Evolutionary conservation across 371 early-diverging fungal genomes (phyloP).

Genomic region (Dichotomocladium elegans): DNA sequence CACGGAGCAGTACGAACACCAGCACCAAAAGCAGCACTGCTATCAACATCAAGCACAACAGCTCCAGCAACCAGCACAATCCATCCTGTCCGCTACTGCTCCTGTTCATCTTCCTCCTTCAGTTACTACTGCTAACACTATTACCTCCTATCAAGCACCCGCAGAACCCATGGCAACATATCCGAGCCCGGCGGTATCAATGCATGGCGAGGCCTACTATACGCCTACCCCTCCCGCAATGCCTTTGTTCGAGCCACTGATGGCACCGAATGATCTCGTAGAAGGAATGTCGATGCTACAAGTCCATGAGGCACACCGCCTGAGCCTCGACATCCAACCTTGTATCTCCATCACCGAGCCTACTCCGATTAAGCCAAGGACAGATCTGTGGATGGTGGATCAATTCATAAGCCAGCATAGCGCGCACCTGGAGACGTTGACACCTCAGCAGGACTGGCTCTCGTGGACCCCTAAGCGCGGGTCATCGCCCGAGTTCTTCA

Average conservation of each 20-base stretch:
- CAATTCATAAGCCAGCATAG: conserved; percentile 13
- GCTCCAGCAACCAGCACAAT: background rate
- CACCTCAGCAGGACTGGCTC: conserved; percentile 8
- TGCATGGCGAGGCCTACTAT: background rate
- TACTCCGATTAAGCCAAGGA: conserved; percentile 12
- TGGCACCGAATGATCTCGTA: background rate
- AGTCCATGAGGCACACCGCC: background rate
- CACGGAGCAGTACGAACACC: no score
- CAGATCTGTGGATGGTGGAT: conserved; percentile 12
- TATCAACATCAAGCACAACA: no score
- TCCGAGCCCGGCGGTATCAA: background rate
- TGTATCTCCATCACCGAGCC: conserved; percentile 24
- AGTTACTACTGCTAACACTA: no score
- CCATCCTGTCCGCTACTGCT: background rate
- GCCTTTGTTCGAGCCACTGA: background rate
- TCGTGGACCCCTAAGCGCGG: conserved; percentile 11
- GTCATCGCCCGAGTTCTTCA: conserved; percentile 7
- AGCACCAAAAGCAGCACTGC: no score
- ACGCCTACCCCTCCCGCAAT: background rate
- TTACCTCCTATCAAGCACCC: no score
- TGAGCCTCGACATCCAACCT: conserved; percentile 21
- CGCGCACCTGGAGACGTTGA: conserved; percentile 1
- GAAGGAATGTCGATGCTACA: background rate
- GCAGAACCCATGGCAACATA: background rate
- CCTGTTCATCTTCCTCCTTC: background rate